phyloP scores from a whole-genome alignment of 2,329 filamentous ascomycete species.

The Hypoxylon rubiginosum region DNA sequence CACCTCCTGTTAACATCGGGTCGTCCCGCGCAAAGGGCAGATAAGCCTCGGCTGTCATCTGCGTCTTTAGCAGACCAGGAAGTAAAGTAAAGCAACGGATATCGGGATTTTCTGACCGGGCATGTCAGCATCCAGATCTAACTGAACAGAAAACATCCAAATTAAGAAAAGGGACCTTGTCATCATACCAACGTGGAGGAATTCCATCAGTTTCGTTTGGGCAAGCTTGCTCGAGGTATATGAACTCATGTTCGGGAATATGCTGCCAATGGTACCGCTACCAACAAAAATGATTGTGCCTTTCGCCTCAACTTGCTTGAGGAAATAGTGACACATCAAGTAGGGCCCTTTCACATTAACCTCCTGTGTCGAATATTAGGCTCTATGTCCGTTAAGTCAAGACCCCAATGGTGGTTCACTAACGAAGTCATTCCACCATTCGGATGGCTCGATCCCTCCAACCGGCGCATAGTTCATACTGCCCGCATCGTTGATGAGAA shows the following conservation, averaged over 20 bases:
- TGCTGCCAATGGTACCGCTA: background rate
- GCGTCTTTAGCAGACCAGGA: background rate
- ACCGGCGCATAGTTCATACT: background rate
- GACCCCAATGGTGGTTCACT: background rate
- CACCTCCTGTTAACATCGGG: background rate
- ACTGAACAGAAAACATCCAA: background rate
- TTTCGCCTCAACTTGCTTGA: background rate
- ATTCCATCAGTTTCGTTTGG: background rate
- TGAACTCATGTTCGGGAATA: background rate
- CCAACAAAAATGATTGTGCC: background rate
- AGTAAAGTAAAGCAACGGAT: background rate
- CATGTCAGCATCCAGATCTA: background rate
- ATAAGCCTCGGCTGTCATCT: background rate
- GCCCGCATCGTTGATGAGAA: background rate
- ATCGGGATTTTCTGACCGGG: background rate
- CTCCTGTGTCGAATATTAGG: background rate
- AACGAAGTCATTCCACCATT: constrained; percentile 3
- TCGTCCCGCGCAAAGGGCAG: background rate
- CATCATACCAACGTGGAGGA: background rate
- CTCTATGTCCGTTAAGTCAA: background rate
- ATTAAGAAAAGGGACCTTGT: background rate
- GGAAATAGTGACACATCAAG: background rate
- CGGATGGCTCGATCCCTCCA: background rate
- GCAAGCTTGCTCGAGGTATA: background rate
- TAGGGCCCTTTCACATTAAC: background rate